phyloP scores from a whole-genome alignment of 169 alveolate species.

The Plasmodium relictum region DNA sequence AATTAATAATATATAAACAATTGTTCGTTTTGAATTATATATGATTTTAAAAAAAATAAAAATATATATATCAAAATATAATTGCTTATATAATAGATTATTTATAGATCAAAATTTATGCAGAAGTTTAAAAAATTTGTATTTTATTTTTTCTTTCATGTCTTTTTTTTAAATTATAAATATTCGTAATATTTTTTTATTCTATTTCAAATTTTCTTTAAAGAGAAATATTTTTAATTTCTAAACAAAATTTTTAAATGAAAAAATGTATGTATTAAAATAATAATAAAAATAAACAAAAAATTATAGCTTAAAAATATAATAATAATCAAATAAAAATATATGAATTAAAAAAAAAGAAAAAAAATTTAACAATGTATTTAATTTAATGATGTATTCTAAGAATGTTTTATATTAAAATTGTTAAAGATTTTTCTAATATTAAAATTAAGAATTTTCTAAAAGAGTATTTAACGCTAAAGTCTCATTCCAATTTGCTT shows the following conservation, averaged over 20 bases:
- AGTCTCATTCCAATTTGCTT: conserved; percentile 90
- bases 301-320: conserved; percentile 55
- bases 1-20: too few species aligned
- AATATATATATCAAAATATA: too few species aligned
- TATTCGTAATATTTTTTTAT: background rate
- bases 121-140: too few species aligned
- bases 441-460: conserved; percentile 73
- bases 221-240: conserved; percentile 12
- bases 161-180: background rate
- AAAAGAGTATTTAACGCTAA: conserved; percentile 89
- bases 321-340: conserved; percentile 39
- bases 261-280: conserved; percentile 22
- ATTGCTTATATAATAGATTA: too few species aligned
- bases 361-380: conserved; percentile 18
- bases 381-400: conserved; percentile 14
- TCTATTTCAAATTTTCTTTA: conserved; percentile 21
- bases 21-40: too few species aligned
- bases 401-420: conserved; percentile 7
- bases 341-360: conserved; percentile 2
- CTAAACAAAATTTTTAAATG: conserved; percentile 30
- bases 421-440: background rate
- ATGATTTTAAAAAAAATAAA: too few species aligned
- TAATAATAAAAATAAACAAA: conserved; percentile 51
- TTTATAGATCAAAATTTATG: too few species aligned
- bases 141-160: background rate